Evolutionary conservation across 2,329 filamentous ascomycete species (phyloP), one percentile per base, ranked within the genome.

Genomic region (Ceratocystis cacaofunesta): DNA sequence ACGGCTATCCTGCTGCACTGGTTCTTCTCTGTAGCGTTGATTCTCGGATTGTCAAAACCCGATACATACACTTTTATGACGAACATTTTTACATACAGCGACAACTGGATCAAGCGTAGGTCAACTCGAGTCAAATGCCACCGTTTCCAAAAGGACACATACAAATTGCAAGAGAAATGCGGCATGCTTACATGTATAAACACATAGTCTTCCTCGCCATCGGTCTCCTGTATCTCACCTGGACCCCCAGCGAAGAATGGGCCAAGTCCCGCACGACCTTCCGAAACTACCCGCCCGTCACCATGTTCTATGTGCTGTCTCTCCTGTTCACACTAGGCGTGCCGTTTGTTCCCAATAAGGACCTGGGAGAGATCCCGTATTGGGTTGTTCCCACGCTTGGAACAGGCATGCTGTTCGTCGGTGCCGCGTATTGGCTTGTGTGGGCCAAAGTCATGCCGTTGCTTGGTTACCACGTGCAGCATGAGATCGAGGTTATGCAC

Each of bases 161-260:
- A 41, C 10, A 10, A 41, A 15, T 41, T 41, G 12, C 12, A 3
- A 41, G 36, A 41, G 12, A 41, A 41, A 41, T 15, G 10, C 36
- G 10, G 12, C 36, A 52, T 52, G 36, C 55, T 62, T 48, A 67
- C 62, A 48, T 6, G 19, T 25, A 52, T 10, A 52, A 15, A n/a
- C 85, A 0, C 88, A 88, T 73, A 86, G 85, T 73, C 0, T 80
- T 82, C 55, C 79, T 83, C 19, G 77, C 76, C 0, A 76, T 70
- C 0, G 80, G 80, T 0, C 75, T 83, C 2, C 75, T 83, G 10
- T 82, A 81, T 66, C 74, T 83, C 0, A 80, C 82, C 10, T 78
- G 71, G 70, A 77, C 69, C 4, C 79, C 80, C 62, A 74, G 75
- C 0, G 80, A 83, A 70, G 76, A 78, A 63, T 83, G 81, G 81